Evolutionary conservation across 73 alveolate genomes (phyloP).

Genomic region (Uronychia binucleata): DNA sequence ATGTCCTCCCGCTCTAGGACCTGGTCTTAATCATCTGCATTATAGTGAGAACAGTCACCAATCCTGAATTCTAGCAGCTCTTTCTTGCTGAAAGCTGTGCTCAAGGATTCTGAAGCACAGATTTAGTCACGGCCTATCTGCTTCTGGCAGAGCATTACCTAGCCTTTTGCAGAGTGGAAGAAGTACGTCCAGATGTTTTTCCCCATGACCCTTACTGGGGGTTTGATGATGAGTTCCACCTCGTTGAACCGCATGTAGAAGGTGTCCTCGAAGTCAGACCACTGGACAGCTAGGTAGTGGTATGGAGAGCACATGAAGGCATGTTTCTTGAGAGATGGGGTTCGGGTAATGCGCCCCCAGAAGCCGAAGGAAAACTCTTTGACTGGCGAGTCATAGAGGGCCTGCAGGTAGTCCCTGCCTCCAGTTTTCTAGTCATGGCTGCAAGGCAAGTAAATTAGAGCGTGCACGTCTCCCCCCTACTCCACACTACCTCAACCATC

Average conservation of each 20-base stretch:
- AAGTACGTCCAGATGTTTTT: neutral
- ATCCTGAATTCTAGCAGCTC: neutral
- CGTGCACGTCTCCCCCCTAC: neutral
- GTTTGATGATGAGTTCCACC: neutral
- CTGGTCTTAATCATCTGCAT: neutral
- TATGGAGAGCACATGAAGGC: neutral
- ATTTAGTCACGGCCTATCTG: neutral
- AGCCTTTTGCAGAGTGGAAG: neutral
- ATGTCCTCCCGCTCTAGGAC: neutral
- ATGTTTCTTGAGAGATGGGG: neutral
- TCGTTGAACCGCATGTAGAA: neutral
- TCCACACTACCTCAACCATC: too few species aligned
- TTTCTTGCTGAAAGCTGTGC: neutral
- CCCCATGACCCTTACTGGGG: neutral
- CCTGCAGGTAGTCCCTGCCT: neutral
- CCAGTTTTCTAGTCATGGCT: neutral
- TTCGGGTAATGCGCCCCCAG: neutral
- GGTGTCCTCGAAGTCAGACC: neutral
- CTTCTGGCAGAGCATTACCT: neutral
- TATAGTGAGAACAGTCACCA: neutral
- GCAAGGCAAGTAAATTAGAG: neutral
- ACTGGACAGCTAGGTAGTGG: neutral
- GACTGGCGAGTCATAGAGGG: neutral
- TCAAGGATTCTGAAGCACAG: neutral
- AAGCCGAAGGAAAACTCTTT: neutral